Percentiles rank a stretch among this genome's conserved stretches.
Conservation (phyloP, 1,284 basidiomycete species). For the Grifola frondosa region DNA sequence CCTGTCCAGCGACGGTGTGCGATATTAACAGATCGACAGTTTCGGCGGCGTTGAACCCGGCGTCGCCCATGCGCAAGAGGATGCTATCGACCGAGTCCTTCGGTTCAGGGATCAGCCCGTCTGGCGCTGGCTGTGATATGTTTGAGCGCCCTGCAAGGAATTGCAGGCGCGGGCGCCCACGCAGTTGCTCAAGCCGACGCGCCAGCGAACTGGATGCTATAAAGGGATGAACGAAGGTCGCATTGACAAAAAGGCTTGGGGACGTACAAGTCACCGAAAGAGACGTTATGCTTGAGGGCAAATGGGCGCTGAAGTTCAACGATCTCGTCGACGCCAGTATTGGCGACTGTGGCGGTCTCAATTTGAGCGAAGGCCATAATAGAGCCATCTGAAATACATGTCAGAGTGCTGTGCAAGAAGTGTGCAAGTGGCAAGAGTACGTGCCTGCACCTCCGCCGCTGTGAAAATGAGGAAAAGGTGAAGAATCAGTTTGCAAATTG, state of each 20-base stretch:
- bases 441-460: conserved; percentile 21
- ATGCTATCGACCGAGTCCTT: conserved; percentile 26
- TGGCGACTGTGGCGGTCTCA: conserved; percentile 25
- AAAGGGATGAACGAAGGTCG: background rate
- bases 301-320: conserved; percentile 23
- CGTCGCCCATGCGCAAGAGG: conserved; percentile 24
- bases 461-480: background rate
- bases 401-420: background rate
- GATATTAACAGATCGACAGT: conserved; percentile 26
- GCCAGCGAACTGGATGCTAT: conserved; percentile 28
- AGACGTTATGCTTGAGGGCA: conserved; percentile 23
- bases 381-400: conserved; percentile 18
- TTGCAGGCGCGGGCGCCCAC: conserved; percentile 28
- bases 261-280: conserved; percentile 27
- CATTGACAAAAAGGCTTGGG: background rate
- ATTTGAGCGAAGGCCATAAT: conserved; percentile 23
- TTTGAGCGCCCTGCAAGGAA: conserved; percentile 22
- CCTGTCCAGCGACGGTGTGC: conserved; percentile 24
- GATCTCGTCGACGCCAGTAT: conserved; percentile 28
- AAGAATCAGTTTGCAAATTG: too few relatives aligned
- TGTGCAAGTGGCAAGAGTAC: background rate
- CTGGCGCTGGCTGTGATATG: conserved; percentile 24
- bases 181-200: conserved; percentile 28
- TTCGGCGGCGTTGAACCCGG: conserved; percentile 24
- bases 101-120: conserved; percentile 27